Evolutionary conservation across 116 monocot species (phyloP).

Genomic region (Dioscorea cayenensis): DNA sequence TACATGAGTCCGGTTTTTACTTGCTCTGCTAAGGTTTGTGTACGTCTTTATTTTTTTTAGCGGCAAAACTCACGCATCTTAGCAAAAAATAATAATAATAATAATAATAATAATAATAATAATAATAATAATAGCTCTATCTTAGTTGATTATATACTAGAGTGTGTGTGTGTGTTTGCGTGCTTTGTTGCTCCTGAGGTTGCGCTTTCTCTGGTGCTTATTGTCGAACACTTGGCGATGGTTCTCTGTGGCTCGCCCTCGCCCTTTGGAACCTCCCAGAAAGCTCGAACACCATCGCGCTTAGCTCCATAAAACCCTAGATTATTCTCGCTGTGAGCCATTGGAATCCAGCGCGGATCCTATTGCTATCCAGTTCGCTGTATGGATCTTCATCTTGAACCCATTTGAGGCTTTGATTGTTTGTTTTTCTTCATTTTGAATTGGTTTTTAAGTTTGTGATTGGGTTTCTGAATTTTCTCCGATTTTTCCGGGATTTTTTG

Average conservation of each 20-base stretch:
- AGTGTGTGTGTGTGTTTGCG: no score
- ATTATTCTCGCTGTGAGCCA: background rate
- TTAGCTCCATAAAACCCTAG: background rate
- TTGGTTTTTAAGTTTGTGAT: background rate
- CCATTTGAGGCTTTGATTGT: background rate
- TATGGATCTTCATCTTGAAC: background rate
- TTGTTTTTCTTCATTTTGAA: background rate
- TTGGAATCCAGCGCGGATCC: background rate
- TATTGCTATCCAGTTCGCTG: background rate
- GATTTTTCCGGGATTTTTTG: background rate
- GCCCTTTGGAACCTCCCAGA: background rate
- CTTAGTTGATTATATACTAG: no score
- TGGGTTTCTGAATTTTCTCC: no score
- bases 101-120: no score
- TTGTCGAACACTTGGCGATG: background rate
- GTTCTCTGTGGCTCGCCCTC: background rate
- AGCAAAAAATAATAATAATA: no score
- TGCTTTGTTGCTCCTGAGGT: background rate
- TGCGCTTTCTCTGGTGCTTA: background rate
- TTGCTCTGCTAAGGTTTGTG: no score
- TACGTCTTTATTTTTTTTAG: no score
- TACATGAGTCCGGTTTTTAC: no score
- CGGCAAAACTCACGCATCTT: no score
- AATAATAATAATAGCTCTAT: no score
- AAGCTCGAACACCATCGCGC: background rate